Base-by-base conservation (phyloP, 805 yeast species). In the Kregervanrija delftensis region DNA sequence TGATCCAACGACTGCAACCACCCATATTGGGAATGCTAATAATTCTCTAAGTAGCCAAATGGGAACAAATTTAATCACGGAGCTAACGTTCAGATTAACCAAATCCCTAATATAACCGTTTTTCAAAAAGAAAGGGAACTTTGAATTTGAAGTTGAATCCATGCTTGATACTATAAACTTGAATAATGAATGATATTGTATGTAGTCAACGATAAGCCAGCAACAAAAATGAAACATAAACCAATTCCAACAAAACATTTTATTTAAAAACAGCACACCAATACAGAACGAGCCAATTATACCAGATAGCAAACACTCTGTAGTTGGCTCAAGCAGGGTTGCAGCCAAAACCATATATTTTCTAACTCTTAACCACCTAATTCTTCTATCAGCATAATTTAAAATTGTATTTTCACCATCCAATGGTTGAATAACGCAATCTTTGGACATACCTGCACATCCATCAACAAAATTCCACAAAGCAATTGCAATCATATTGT, bases 401-500 rank as follows among this genome's bases (percentile, higher is more conserved):
- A 55, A 39, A n/a, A 69, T 54, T 8, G 56, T 50, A 50, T 56
- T 68, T 30, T 64, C 67, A 30, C 71, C 71, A 30, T 63, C 64
- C 16, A 79, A 62, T 0, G 96, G 96, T 58, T 88, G 96, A 4
- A 86, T 64, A 1, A 81, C 96, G 39, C 79, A 74, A 58, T 88
- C 96, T 1, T 84, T 79, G 1, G 91, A 81, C 71, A 87, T 69
- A 0, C 83, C 89, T 0, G 95, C 86, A 51, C 89, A 68, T 2
- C 86, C 83, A 17, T 55, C 44, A 17, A 85, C 81, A 32, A 72
- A 69, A 41, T 79, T 78, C 96, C 96, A 88, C 13, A 88, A 59
- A 1, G 88, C 86, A 40, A 86, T 87, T 5, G 86, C 95, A 49
- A 88, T 88, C 95, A 87, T 85, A 61, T 88, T 88, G 61, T 88